phyloP scores from a whole-genome alignment of 2,329 filamentous ascomycete genomes.

The Anisogramma anomala region DNA sequence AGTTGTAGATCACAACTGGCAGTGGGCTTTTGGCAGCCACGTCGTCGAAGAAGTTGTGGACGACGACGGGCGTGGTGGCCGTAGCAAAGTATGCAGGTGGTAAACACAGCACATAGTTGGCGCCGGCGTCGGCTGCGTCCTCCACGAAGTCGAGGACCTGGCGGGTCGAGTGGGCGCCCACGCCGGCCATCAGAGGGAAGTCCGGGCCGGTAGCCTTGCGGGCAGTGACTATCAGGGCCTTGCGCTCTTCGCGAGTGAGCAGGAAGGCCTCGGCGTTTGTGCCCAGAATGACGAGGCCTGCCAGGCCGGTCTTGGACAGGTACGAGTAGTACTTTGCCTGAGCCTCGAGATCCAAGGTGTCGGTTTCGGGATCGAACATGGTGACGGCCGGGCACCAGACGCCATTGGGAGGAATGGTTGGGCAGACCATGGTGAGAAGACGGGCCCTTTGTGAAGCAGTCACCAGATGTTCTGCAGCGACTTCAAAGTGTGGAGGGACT shows the following conservation, averaged over 20 bases:
- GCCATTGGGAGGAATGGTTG: constrained; percentile 19
- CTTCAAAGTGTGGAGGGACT: no score
- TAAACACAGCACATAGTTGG: constrained; percentile 49
- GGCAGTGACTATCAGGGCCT: constrained; percentile 42
- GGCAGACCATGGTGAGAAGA: constrained; percentile 5
- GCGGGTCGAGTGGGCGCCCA: constrained; percentile 51
- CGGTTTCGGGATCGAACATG: constrained; percentile 22
- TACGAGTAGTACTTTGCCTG: constrained; percentile 22
- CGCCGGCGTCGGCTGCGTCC: constrained; percentile 49
- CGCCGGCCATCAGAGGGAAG: constrained; percentile 51
- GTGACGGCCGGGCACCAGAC: constrained; percentile 25
- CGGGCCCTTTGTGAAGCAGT: background rate
- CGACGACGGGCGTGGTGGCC: constrained; percentile 43
- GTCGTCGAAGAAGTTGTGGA: constrained; percentile 48
- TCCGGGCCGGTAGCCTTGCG: constrained; percentile 38
- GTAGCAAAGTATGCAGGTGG: constrained; percentile 56
- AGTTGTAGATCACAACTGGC: constrained; percentile 56
- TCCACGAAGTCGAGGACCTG: constrained; percentile 48
- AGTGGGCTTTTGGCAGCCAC: constrained; percentile 40
- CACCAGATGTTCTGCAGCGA: background rate
- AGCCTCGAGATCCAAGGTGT: constrained; percentile 20
- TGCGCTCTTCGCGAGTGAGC: constrained; percentile 24
- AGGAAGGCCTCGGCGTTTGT: constrained; percentile 26
- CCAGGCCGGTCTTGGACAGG: constrained; percentile 20
- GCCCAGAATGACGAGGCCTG: constrained; percentile 24